Evolutionary conservation across 768 basidiomycete species (phyloP).

Genomic region (Auricularia auricula-judae): DNA sequence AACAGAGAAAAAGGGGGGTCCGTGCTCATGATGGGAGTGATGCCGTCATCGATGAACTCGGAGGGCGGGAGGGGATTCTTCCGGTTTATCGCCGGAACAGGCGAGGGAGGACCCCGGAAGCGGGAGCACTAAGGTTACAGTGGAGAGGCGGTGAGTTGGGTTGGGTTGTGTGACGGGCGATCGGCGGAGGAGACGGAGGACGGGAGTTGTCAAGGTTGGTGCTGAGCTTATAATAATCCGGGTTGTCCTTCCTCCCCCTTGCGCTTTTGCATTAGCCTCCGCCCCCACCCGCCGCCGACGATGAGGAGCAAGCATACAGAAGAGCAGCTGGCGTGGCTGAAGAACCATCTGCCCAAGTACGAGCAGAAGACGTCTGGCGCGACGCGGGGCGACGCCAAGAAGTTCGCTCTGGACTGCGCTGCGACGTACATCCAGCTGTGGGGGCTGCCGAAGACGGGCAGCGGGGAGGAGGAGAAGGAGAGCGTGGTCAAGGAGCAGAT

Average conservation of each 20-base stretch:
- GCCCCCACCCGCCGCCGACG: neutral
- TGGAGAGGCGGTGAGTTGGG: too few relatives aligned
- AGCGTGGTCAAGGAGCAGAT: conserved; percentile 60
- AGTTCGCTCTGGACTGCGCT: conserved; percentile 53
- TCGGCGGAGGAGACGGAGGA: too few relatives aligned
- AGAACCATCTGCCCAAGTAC: conserved; percentile 42
- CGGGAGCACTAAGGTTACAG: too few relatives aligned
- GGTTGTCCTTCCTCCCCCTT: neutral
- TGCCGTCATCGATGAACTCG: too few relatives aligned
- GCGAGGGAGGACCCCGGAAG: too few relatives aligned
- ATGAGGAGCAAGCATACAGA: conserved; percentile 31
- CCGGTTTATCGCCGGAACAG: too few relatives aligned
- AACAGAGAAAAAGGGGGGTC: too few relatives aligned
- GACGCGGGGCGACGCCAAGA: conserved; percentile 57
- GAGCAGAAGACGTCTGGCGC: conserved; percentile 48
- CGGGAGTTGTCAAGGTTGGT: too few relatives aligned
- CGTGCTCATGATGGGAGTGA: too few relatives aligned
- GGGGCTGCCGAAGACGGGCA: conserved; percentile 44
- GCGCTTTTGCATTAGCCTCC: neutral
- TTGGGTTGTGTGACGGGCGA: too few relatives aligned
- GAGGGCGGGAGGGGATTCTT: too few relatives aligned
- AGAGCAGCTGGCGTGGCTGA: conserved; percentile 49
- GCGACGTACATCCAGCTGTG: conserved; percentile 49
- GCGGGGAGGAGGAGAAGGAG: conserved; percentile 39
- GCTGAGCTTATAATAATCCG: too few relatives aligned